Evolutionary conservation across 495 filamentous ascomycete genomes (phyloP).

Genomic region (Podospora anserina): DNA sequence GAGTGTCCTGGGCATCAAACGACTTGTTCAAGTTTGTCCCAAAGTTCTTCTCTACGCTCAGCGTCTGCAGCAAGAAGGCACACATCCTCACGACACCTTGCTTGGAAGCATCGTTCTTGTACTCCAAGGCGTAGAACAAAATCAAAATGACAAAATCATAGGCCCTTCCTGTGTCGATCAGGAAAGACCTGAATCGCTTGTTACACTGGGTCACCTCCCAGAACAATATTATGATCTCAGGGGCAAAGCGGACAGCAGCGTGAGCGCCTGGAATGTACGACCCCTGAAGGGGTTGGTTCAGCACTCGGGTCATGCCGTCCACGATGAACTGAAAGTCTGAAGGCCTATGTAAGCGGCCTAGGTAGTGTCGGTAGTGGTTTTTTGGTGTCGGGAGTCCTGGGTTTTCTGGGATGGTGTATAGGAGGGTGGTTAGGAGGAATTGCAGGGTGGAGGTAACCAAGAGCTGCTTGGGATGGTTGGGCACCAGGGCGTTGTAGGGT

Average conservation of each 20-base stretch:
- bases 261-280: constrained; percentile 90
- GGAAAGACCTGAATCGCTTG: constrained; percentile 93
- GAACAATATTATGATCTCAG: constrained; percentile 96
- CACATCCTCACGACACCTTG: constrained; percentile 95
- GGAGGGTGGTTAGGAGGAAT: constrained; percentile 77
- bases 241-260: constrained; percentile 77
- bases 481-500: constrained; percentile 90
- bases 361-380: constrained; percentile 90
- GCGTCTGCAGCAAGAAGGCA: constrained; percentile 90
- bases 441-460: constrained; percentile 90
- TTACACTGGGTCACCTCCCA: constrained; percentile 98
- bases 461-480: constrained; percentile 88
- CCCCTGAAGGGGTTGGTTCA: constrained; percentile 89
- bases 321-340: constrained; percentile 98
- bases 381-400: constrained; percentile 58
- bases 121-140: constrained; percentile 87
- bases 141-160: constrained; percentile 91
- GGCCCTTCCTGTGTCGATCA: constrained; percentile 90
- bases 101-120: constrained; percentile 79
- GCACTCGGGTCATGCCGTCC: constrained; percentile 89
- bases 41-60: constrained; percentile 91
- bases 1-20: constrained; percentile 84
- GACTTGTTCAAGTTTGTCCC: constrained; percentile 83
- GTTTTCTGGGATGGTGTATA: constrained; percentile 88
- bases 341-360: constrained; percentile 84